Conservation (phyloP, 805 yeast species). For the Starmera quercuum region DNA sequence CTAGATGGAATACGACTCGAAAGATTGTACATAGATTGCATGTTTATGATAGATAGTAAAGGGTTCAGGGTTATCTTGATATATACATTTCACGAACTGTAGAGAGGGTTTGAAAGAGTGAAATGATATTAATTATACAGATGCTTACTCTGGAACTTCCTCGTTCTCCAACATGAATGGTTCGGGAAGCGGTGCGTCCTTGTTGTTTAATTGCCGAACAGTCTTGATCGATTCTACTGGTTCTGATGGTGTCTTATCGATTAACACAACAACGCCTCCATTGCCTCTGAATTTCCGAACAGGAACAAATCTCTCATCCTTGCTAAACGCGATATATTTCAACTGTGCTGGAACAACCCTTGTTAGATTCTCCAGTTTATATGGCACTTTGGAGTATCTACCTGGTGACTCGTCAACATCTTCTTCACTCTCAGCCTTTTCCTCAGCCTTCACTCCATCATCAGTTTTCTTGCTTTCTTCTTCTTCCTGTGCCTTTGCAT, state of each 20-base stretch:
- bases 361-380: constrained; percentile 67
- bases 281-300: constrained; percentile 66
- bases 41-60: too few species aligned
- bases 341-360: constrained; percentile 88
- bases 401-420: constrained; percentile 30
- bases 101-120: too few species aligned
- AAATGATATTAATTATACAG: too few species aligned
- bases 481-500: constrained; percentile 17
- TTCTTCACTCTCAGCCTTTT: constrained; percentile 18
- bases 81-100: too few species aligned
- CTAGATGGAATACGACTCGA: not conserved
- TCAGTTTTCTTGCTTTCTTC: constrained; percentile 10
- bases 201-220: constrained; percentile 66
- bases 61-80: too few species aligned
- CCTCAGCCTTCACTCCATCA: constrained; percentile 12
- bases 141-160: constrained; percentile 33
- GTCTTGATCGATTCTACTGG: constrained; percentile 69
- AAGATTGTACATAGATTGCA: too few species aligned
- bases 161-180: constrained; percentile 50
- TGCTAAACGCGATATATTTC: constrained; percentile 69
- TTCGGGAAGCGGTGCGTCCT: constrained; percentile 69
- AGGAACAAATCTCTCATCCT: constrained; percentile 73
- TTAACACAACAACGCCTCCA: constrained; percentile 65
- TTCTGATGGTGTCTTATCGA: constrained; percentile 55
- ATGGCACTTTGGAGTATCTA: constrained; percentile 57